Evolutionary conservation across 1,139 yeast species (phyloP).

Genomic region (Blastobotrys raffinosifermentans): DNA sequence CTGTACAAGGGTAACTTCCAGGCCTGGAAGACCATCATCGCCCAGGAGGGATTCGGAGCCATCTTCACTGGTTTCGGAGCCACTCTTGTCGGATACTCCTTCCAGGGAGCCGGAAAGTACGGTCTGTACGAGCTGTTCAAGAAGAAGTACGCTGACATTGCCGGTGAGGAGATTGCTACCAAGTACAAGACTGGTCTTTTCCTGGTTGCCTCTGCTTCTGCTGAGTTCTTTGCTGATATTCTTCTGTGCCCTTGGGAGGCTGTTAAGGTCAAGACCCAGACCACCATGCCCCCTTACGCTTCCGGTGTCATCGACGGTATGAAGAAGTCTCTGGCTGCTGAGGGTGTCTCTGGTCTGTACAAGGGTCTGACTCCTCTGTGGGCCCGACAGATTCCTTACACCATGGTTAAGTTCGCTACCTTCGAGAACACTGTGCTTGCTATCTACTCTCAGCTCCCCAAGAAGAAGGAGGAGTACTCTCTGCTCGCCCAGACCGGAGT

Average conservation of each 20-base stretch:
- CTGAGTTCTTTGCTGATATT: slow-evolving; percentile 87
- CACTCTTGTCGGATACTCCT: slow-evolving; percentile 81
- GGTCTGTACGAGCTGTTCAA: slow-evolving; percentile 91
- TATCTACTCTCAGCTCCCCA: slow-evolving; percentile 25
- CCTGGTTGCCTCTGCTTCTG: slow-evolving; percentile 83
- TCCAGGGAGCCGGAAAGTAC: slow-evolving; percentile 95
- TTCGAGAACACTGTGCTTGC: slow-evolving; percentile 77
- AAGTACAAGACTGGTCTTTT: slow-evolving; percentile 68
- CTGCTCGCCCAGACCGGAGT: slow-evolving; percentile 80
- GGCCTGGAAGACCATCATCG: slow-evolving; percentile 71
- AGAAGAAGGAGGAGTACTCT: slow-evolving; percentile 44
- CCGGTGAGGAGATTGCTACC: slow-evolving; percentile 58
- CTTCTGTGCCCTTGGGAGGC: slow-evolving; percentile 91
- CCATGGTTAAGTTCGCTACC: slow-evolving; percentile 92
- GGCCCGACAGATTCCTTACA: slow-evolving; percentile 94
- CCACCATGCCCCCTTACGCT: slow-evolving; percentile 81
- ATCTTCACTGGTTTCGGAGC: slow-evolving; percentile 86
- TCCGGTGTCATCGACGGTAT: slow-evolving; percentile 58
- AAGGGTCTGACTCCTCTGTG: slow-evolving; percentile 87
- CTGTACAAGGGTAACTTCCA: slow-evolving; percentile 69
- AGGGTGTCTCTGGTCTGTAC: slow-evolving; percentile 66
- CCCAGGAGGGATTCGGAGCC: slow-evolving; percentile 65
- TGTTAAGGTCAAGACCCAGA: slow-evolving; percentile 87
- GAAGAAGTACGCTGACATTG: slow-evolving; percentile 60
- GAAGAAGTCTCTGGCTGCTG: slow-evolving; percentile 56